Base-by-base conservation (phyloP, 2,329 filamentous ascomycete genomes). In the Didymella exigua region DNA sequence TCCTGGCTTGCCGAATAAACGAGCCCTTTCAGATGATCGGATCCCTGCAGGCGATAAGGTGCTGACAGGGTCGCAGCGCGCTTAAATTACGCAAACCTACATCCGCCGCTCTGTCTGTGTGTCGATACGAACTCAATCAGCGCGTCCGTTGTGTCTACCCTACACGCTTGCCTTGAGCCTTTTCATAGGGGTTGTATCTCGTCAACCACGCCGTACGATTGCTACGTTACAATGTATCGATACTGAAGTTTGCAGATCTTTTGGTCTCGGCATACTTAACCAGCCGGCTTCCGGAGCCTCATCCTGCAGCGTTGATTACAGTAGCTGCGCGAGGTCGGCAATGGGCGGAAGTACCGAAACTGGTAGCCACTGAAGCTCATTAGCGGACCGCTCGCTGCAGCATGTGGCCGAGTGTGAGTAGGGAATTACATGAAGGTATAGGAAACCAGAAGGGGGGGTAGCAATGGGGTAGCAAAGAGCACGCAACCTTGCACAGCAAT, bases 11-110 rank as follows among this genome's bases (percentile, higher is more conserved):
- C 36, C n/a, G 13, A 29, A 36, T 24, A 34, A 18, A 41, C 14
- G 24, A 43, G 14, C 21, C 14, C 13, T 36, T 16, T 23, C 37
- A 21, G 13, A 43, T 31, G 24, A 50, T 47, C 34, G 47, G 36
- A 31, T 43, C 46, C 36, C 31, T 41, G 36, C 36, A 50, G 21
- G 36, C 46, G 46, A 55, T 55, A 46, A 46, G 36, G 34, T 47
- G 47, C 41, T 37, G 24, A 46, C 36, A 47, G 29, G 14, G 41
- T 11, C 29, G 29, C 41, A 21, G 49, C 42, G 49, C 21, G 36
- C 36, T 41, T 26, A 26, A 34, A 16, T 11, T n/a, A 27, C 26
- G 33, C 40, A 50, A 44, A 27, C 16, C 5, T 34, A n/a, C 9
- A 34, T 24, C 27, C 34, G 18, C 33, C 29, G n/a, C 23, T 34